These are phyloP conservation scores for Fusarium brevicatenulatum DNA, from an alignment of 2,329 filamentous ascomycete genomes.

Conservation along the genomic window DNA sequence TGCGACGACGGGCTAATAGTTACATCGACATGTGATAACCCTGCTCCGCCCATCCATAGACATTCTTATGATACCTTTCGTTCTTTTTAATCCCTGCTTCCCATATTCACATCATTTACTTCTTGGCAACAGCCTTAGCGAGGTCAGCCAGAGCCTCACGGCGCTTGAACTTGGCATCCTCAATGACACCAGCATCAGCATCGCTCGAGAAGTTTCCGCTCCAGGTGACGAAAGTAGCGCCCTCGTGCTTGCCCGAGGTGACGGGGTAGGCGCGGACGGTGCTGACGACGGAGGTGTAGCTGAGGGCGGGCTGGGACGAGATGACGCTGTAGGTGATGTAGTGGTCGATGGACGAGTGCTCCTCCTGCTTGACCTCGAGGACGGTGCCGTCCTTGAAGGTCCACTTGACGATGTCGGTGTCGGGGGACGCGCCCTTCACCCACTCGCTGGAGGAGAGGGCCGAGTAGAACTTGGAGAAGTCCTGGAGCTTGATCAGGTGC, in stretches of 20 bases:
- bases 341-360: conserved; percentile 79
- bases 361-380: conserved; percentile 79
- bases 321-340: conserved; percentile 81
- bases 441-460: conserved; percentile 69
- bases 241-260: conserved; percentile 72
- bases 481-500: conserved; percentile 79
- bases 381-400: conserved; percentile 75
- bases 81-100: neutral
- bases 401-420: conserved; percentile 76
- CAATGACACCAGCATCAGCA: conserved; percentile 76
- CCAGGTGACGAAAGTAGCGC: conserved; percentile 75
- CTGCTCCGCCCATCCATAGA: conserved; percentile 1
- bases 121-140: conserved; percentile 58
- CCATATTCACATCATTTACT: conserved; percentile 18
- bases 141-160: conserved; percentile 76
- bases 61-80: neutral
- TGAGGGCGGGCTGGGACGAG: conserved; percentile 70
- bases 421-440: conserved; percentile 70
- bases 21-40: conserved; percentile 7
- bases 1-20: neutral
- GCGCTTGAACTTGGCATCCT: conserved; percentile 81
- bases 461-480: conserved; percentile 75
- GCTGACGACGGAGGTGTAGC: conserved; percentile 73
- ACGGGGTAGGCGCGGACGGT: conserved; percentile 73
- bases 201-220: conserved; percentile 76